Evolutionary conservation across 2,329 filamentous ascomycete genomes (phyloP), one percentile per base, ranked within the genome.

Genomic region (Colletotrichum eleusines): DNA sequence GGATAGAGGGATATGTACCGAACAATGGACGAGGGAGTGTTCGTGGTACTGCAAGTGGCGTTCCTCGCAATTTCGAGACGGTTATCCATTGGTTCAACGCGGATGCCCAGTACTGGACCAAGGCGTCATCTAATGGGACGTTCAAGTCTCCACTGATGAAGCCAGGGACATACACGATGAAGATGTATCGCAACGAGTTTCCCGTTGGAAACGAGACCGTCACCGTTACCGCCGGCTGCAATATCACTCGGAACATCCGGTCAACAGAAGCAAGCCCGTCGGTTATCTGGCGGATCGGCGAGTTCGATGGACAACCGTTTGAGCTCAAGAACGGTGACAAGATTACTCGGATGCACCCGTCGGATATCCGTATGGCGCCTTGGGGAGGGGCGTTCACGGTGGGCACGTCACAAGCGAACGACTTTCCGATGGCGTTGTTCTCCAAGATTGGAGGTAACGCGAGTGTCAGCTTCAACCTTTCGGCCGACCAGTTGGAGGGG

Each of bases 61-160:
- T 88, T 3, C 76, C 81, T 1, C 82, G 80, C 9, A 77, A 77
- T 16, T 84, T 86, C 75, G 81, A 87, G 53, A 83, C 80, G 65
- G 88, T 90, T 0, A 76, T 90, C 18, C 87, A 90, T 77, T 90
- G 88, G 88, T 77, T 78, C 78, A 90, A 90, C 76, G 76, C 77
- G 60, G 79, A 80, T 26, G 85, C 86, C 1, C 88, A 90, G 73
- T 89, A 88, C 80, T 90, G 88, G 88, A 79, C 80, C 0, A 86
- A 87, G 64, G 84, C 86, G 14, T 79, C 80, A 18, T 75, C 76
- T 3, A n/a, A n/a, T n/a, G 85, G 86, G 2, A 72, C 72, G 7
- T 90, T 87, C 76, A 86, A 84, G 0, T 89, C 87, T 0, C 88
- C 88, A 0, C 79, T 83, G 6, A 89, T 90, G 85, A 88, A 88